Base-by-base conservation (phyloP, 768 basidiomycete genomes). In the Termitomyces sp. region DNA sequence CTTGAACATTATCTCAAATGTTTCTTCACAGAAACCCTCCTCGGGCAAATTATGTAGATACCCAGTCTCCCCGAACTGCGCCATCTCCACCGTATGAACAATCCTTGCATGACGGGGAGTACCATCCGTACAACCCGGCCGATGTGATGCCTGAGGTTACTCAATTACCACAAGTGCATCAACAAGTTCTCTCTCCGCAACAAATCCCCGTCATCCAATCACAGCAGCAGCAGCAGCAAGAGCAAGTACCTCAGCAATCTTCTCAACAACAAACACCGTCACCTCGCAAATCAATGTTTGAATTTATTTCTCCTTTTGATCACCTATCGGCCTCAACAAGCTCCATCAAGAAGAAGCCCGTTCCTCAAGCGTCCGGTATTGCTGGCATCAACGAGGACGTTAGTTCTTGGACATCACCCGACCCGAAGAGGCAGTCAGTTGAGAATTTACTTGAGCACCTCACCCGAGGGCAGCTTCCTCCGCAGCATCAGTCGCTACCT, bases 231-330 rank as follows among this genome's bases (percentile, higher is more conserved):
- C 65, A 67, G 20, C 71, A 70, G 22, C 69, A 66, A 36, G 62
- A 70, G 22, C 69, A 66, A 41, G 62, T 55, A 8, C 66, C 70
- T 39, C 67, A 65, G 31, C 61, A 67, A 30, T 64, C 65, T 56
- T 66, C 65, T 42, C 73, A 72, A 27, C 69, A 68, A 58, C 75
- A 81, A 3, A 84, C 87, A 0, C 82, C 89, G 33, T 86, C 88
- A 44, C 81, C 87, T 24, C 87, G 85, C 65, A 87, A 88, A 70
- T 88, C 89, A 51, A 84, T 92, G 81, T 94, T 94, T 65, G 90
- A 93, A 41, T 93, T 90, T 61, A 80, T 88, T 52, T 91, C 90
- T 51, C 87, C 92, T 2, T 93, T 93, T 65, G 91, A 94, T 64
- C 91, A 89, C 27, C 79, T 93, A 48, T 79, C 84, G 8, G 73